These are phyloP conservation scores for Sarocladiaceae sp. DNA, from an alignment of 2,329 filamentous ascomycete genomes.

Conservation along the genomic window DNA sequence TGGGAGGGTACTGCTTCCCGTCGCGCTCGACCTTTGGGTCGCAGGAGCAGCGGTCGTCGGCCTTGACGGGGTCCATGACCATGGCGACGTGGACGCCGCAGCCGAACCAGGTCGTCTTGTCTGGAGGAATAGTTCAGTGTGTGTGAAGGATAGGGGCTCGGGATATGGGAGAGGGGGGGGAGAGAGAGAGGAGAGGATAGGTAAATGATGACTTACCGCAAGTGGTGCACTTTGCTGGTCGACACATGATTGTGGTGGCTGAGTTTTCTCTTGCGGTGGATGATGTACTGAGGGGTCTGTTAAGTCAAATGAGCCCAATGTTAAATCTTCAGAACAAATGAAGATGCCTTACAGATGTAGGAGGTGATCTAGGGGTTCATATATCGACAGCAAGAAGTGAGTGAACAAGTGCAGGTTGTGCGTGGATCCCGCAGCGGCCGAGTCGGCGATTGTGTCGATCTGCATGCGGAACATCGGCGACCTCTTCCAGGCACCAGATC, in stretches of 20 bases:
- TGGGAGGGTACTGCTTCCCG: conserved; percentile 59
- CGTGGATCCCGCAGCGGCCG: too few species aligned
- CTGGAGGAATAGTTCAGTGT: conserved; percentile 26
- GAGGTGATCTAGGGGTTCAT: too few species aligned
- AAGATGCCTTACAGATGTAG: too few species aligned
- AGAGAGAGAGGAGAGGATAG: background rate
- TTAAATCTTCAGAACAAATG: too few species aligned
- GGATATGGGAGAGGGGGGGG: background rate
- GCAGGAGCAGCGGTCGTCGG: conserved; percentile 58
- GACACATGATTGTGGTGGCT: conserved; percentile 49
- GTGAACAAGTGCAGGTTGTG: too few species aligned
- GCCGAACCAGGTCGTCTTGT: conserved; percentile 58
- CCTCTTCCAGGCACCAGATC: too few species aligned
- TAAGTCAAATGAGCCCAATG: too few species aligned
- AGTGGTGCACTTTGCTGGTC: conserved; percentile 52
- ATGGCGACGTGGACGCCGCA: conserved; percentile 55
- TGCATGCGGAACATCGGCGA: too few species aligned
- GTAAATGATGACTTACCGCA: conserved; percentile 64
- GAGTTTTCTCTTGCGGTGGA: background rate
- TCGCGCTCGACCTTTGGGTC: conserved; percentile 55
- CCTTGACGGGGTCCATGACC: conserved; percentile 55
- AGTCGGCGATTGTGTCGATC: too few species aligned
- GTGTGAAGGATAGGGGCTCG: background rate
- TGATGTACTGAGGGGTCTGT: too few species aligned
- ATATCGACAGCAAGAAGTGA: too few species aligned